Percentiles rank a stretch among this genome's conserved stretches.
phyloP scores from a whole-genome alignment of 2,329 filamentous ascomycete genomes.

The Mycosphaerelloides madeirae region DNA sequence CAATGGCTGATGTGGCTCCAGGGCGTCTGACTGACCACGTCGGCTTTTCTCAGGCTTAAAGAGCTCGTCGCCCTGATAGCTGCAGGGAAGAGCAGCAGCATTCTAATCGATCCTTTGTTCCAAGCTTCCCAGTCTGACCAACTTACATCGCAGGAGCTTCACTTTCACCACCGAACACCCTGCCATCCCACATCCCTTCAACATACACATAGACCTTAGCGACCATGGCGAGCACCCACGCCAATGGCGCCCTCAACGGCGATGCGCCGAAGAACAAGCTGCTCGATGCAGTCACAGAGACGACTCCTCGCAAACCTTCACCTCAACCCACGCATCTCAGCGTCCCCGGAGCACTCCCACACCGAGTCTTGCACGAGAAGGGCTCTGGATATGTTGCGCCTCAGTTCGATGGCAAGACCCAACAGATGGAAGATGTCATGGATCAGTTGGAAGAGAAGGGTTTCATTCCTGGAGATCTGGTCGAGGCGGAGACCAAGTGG shows the following conservation, averaged over 20 bases:
- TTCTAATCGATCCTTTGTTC: background rate
- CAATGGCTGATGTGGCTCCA: too few relatives aligned
- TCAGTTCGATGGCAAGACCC: conserved; percentile 84
- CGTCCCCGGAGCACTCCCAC: conserved; percentile 54
- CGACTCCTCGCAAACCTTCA: conserved; percentile 65
- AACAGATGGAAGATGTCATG: conserved; percentile 90
- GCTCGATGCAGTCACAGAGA: conserved; percentile 51
- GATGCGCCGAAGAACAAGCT: conserved; percentile 48
- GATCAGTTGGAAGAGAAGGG: conserved; percentile 70
- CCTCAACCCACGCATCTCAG: conserved; percentile 83
- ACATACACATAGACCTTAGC: background rate
- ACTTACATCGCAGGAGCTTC: conserved; percentile 2
- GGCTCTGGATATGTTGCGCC: conserved; percentile 93
- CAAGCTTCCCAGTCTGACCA: background rate
- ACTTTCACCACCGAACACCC: background rate
- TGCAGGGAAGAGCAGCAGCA: background rate
- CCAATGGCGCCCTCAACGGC: conserved; percentile 10
- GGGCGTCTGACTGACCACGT: too few relatives aligned
- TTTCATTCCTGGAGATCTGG: conserved; percentile 79
- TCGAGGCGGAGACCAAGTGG: conserved; percentile 85
- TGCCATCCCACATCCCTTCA: background rate
- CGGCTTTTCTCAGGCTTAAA: too few relatives aligned
- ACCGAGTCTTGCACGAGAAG: conserved; percentile 69
- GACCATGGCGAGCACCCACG: conserved; percentile 14
- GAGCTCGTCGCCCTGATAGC: too few relatives aligned